Percentiles rank a stretch among this genome's conserved stretches.
These are phyloP conservation scores for Aspergillus ruber DNA, from an alignment of 2,329 filamentous ascomycete genomes.

Conservation along the genomic window DNA sequence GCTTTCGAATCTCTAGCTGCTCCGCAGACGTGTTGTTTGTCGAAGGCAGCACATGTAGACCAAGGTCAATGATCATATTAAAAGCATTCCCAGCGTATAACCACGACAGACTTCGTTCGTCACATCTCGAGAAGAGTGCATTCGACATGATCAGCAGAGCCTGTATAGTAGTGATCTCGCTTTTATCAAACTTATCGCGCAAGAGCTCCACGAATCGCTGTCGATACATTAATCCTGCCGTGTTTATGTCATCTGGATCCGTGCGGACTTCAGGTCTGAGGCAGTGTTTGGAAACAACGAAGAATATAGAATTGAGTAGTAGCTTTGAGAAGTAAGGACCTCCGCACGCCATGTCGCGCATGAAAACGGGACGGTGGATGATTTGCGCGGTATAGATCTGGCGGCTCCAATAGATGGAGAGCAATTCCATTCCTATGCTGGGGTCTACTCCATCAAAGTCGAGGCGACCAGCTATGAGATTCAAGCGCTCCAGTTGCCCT, in stretches of 20 bases:
- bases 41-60: slow-evolving; percentile 41
- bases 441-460: slow-evolving; percentile 53
- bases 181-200: slow-evolving; percentile 41
- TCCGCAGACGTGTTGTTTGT: slow-evolving; percentile 37
- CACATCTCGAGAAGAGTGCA: slow-evolving; percentile 46
- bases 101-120: slow-evolving; percentile 48
- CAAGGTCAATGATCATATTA: slow-evolving; percentile 48
- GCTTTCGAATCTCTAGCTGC: slow-evolving; percentile 40
- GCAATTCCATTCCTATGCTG: slow-evolving; percentile 47
- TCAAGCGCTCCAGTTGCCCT: slow-evolving; percentile 46
- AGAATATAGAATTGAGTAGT: slow-evolving; percentile 48
- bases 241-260: slow-evolving; percentile 42
- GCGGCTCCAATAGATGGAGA: slow-evolving; percentile 49
- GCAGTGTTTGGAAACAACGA: slow-evolving; percentile 42
- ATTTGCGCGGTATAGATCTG: slow-evolving; percentile 46
- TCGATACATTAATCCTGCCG: slow-evolving; percentile 45
- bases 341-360: slow-evolving; percentile 6
- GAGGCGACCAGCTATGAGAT: slow-evolving; percentile 41
- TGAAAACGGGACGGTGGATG: slow-evolving; percentile 16
- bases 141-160: slow-evolving; percentile 48
- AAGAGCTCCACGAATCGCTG: slow-evolving; percentile 44
- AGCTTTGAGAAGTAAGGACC: slow-evolving; percentile 49
- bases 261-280: slow-evolving; percentile 41
- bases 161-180: slow-evolving; percentile 50
- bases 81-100: slow-evolving; percentile 48